Evolutionary conservation across 2,329 filamentous ascomycete species (phyloP).

Genomic region (Triangularia setosa): DNA sequence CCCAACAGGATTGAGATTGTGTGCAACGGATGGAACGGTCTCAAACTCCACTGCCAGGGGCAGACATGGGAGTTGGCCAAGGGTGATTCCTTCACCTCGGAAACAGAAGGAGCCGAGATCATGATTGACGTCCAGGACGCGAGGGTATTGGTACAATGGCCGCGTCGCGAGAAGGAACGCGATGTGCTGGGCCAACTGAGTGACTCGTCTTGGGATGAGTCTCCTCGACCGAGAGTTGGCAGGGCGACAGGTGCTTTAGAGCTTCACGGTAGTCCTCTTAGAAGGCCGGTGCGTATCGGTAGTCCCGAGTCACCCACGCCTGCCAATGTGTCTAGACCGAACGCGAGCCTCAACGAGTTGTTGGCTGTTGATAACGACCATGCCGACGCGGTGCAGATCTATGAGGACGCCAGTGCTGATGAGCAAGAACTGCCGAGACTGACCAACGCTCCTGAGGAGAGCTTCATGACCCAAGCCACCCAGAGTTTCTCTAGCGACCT

Average conservation of each 20-base stretch:
- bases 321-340: constrained; percentile 39
- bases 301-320: constrained; percentile 71
- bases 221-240: constrained; percentile 40
- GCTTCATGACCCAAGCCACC: constrained; percentile 49
- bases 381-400: constrained; percentile 57
- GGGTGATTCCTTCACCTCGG: constrained; percentile 84
- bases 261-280: constrained; percentile 59
- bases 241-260: constrained; percentile 31
- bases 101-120: constrained; percentile 82
- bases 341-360: constrained; percentile 41
- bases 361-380: constrained; percentile 37
- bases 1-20: constrained; percentile 79
- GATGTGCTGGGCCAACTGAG: constrained; percentile 51
- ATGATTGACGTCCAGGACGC: constrained; percentile 95
- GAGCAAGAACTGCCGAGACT: constrained; percentile 44
- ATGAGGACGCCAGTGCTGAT: constrained; percentile 65
- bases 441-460: constrained; percentile 33
- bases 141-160: constrained; percentile 87
- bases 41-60: constrained; percentile 88
- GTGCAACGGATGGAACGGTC: constrained; percentile 93
- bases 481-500: constrained; percentile 56
- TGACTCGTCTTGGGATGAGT: constrained; percentile 70
- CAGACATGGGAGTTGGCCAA: constrained; percentile 81
- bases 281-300: constrained; percentile 54
- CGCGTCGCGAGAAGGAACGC: constrained; percentile 47